Evolutionary conservation across 495 filamentous ascomycete genomes (phyloP).

Genomic region (Neurospora sp.): DNA sequence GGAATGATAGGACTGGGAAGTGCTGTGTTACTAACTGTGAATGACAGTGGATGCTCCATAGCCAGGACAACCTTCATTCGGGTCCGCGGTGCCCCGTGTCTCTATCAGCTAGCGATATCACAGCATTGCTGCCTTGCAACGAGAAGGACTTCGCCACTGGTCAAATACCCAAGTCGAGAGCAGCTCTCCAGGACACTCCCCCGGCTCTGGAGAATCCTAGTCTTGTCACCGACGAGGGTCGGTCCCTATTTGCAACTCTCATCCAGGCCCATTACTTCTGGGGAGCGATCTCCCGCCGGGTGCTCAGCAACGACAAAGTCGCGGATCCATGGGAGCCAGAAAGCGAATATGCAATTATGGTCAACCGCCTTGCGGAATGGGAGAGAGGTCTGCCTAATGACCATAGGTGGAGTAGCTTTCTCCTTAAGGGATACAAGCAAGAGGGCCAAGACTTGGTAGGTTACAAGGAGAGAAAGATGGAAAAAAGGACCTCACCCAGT

Average conservation of each 20-base stretch:
- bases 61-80: slow-evolving; percentile 42
- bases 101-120: slow-evolving; percentile 38
- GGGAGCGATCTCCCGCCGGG: slow-evolving; percentile 37
- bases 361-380: slow-evolving; percentile 27
- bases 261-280: slow-evolving; percentile 41
- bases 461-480: background rate
- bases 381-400: slow-evolving; percentile 33
- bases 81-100: slow-evolving; percentile 36
- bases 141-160: slow-evolving; percentile 37
- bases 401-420: slow-evolving; percentile 32
- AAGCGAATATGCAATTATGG: slow-evolving; percentile 34
- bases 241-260: slow-evolving; percentile 39
- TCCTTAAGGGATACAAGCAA: slow-evolving; percentile 33
- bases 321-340: slow-evolving; percentile 28
- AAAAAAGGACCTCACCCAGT: background rate
- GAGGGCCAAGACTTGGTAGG: slow-evolving; percentile 33
- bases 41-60: slow-evolving; percentile 39
- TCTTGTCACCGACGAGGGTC: slow-evolving; percentile 26
- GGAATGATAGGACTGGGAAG: background rate
- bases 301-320: slow-evolving; percentile 27
- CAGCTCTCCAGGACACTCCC: slow-evolving; percentile 40
- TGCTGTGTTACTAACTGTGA: background rate
- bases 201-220: slow-evolving; percentile 34
- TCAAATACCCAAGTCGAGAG: slow-evolving; percentile 31
- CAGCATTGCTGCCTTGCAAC: slow-evolving; percentile 36